Percentiles rank a stretch among this genome's conserved stretches.
Conservation (phyloP, 352 stramenopile genomes). For the Paralagenidium karlingii region DNA sequence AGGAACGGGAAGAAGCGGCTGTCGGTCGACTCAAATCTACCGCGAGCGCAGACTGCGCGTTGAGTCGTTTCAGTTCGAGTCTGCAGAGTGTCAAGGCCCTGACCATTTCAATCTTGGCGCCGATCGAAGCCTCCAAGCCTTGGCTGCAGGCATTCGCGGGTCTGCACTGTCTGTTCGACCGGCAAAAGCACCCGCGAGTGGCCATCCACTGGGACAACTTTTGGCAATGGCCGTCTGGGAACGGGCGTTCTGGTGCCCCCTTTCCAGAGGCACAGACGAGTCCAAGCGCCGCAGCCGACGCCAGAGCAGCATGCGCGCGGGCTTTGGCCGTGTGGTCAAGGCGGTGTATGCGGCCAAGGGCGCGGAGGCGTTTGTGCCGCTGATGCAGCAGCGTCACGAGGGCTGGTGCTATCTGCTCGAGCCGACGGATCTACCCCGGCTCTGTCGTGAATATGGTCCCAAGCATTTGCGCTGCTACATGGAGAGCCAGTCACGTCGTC, state of each 20-base stretch:
- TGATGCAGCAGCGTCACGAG: slow-evolving; percentile 8
- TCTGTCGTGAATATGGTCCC: too few species aligned
- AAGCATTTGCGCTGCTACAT: too few species aligned
- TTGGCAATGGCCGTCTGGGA: slow-evolving; percentile 15
- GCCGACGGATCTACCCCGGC: too few species aligned
- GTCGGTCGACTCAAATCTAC: too few species aligned
- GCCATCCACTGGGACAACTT: slow-evolving; percentile 8
- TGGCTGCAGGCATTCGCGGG: slow-evolving; percentile 10
- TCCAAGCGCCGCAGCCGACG: slow-evolving; percentile 3
- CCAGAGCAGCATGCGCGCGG: slow-evolving; percentile 8
- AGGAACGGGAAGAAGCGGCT: slow-evolving; percentile 2
- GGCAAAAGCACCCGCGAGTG: slow-evolving; percentile 3
- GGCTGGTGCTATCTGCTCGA: slow-evolving; percentile 24
- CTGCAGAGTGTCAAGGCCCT: too few species aligned
- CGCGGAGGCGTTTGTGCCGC: slow-evolving; percentile 11
- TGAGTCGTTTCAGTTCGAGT: too few species aligned
- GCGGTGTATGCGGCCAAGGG: slow-evolving; percentile 10
- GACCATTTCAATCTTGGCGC: too few species aligned
- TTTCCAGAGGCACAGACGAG: slow-evolving; percentile 1
- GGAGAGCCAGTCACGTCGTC: too few species aligned
- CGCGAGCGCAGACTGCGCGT: too few species aligned
- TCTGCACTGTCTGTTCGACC: slow-evolving; percentile 11
- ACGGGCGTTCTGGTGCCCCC: slow-evolving; percentile 15
- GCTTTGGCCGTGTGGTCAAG: slow-evolving; percentile 11
- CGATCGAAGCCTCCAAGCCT: slow-evolving; percentile 14